These are phyloP conservation scores for Phytophthora tentaculata DNA, from an alignment of 352 stramenopile species.

Conservation along the genomic window DNA sequence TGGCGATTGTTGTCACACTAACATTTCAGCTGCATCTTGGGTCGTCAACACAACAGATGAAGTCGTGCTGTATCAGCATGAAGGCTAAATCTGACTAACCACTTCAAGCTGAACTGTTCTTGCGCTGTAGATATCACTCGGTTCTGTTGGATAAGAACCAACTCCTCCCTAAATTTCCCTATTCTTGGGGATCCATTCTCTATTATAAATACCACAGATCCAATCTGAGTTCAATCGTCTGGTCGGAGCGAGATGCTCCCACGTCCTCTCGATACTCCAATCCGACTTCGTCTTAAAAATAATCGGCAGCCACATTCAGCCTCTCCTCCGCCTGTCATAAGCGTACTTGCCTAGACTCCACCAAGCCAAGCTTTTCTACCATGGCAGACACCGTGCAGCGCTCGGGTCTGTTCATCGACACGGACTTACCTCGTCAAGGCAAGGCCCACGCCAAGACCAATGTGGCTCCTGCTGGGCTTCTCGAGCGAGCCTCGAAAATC, in stretches of 20 bases:
- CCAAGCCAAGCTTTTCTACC: slow-evolving; percentile 17
- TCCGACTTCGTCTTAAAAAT: slow-evolving; percentile 4
- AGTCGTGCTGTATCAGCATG: too few relatives aligned
- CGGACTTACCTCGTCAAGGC: slow-evolving; percentile 36
- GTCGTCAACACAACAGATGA: too few relatives aligned
- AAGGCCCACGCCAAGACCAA: slow-evolving; percentile 24
- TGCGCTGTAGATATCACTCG: background rate
- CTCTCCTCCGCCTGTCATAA: slow-evolving; percentile 20
- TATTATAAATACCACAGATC: slow-evolving; percentile 8
- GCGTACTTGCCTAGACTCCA: slow-evolving; percentile 26
- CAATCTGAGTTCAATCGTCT: background rate
- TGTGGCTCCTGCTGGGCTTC: slow-evolving; percentile 44
- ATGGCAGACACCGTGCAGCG: slow-evolving; percentile 66
- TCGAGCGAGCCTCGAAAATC: slow-evolving; percentile 69
- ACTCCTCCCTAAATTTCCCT: slow-evolving; percentile 1
- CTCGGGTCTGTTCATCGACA: slow-evolving; percentile 63
- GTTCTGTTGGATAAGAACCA: slow-evolving; percentile 17
- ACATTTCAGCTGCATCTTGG: too few relatives aligned
- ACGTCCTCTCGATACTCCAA: slow-evolving; percentile 1
- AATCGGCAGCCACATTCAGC: background rate
- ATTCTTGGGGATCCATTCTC: too few relatives aligned
- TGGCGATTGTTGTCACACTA: too few relatives aligned
- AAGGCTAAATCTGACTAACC: too few relatives aligned
- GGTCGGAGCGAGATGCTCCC: background rate
- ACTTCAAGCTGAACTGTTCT: too few relatives aligned